Evolutionary conservation across 1,284 basidiomycete genomes (phyloP).

Genomic region (Puccinia triticina): DNA sequence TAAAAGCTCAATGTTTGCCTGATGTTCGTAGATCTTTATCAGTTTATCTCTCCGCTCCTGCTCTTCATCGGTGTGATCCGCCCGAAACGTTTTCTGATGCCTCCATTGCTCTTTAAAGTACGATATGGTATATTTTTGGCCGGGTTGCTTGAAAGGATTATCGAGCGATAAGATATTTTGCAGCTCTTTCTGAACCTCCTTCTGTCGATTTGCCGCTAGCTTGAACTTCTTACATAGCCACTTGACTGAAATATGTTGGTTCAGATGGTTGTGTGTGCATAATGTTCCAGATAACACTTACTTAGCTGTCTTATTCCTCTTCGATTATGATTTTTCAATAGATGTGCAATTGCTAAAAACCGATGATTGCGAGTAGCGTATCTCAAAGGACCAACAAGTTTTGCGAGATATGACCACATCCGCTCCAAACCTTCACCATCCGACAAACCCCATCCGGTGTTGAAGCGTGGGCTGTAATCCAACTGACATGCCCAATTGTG

Average conservation of each 20-base stretch:
- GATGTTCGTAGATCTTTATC: not conserved
- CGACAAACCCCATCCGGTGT: not conserved
- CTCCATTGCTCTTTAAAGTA: not conserved
- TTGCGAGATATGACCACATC: not conserved
- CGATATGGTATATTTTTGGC: not conserved
- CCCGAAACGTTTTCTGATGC: not conserved
- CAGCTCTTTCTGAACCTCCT: not conserved
- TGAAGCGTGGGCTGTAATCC: not conserved
- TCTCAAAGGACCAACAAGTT: not conserved
- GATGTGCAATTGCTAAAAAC: not conserved
- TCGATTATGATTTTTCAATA: not conserved
- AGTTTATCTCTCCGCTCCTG: not conserved
- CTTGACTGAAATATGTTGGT: not conserved
- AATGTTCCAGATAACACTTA: not conserved
- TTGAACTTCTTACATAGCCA: not conserved
- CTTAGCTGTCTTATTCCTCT: not conserved
- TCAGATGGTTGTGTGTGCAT: not conserved
- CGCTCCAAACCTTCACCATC: slow-evolving; percentile 2
- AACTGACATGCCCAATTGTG: slow-evolving; percentile 5
- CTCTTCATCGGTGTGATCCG: not conserved
- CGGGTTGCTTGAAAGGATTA: not conserved
- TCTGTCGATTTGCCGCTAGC: not conserved
- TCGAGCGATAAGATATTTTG: not conserved
- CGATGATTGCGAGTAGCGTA: slow-evolving; percentile 4
- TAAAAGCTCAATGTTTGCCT: not conserved